These are phyloP conservation scores for Schwanniomyces vanrijiae DNA, from an alignment of 805 yeast genomes.

Conservation along the genomic window DNA sequence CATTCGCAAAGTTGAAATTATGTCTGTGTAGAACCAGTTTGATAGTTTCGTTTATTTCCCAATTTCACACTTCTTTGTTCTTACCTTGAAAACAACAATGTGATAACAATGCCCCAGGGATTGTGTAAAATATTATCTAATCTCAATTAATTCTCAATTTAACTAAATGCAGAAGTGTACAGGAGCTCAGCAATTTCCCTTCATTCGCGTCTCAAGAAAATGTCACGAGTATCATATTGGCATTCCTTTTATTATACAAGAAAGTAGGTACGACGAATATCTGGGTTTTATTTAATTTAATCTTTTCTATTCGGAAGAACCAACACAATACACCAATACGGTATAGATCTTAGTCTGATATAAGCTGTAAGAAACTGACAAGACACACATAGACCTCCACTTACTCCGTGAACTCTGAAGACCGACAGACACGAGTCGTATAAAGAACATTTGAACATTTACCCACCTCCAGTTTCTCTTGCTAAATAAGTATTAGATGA, in stretches of 20 bases:
- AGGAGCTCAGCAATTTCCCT: background rate
- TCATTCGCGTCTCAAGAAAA: background rate
- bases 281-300: background rate
- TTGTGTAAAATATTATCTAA: background rate
- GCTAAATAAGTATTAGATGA: slow-evolving; percentile 3
- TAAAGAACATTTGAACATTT: background rate
- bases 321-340: background rate
- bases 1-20: background rate
- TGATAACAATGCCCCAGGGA: background rate
- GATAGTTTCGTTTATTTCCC: background rate
- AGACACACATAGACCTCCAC: background rate
- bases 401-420: background rate
- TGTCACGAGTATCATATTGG: background rate
- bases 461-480: background rate
- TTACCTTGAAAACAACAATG: background rate
- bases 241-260: background rate
- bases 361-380: background rate
- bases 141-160: background rate
- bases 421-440: background rate
- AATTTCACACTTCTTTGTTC: background rate
- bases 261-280: background rate
- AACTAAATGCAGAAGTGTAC: background rate
- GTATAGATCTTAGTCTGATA: background rate
- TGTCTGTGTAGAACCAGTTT: background rate
- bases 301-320: background rate